A percentile compares a stretch with the other conserved stretches of the same genome.
Evolutionary conservation across 257 asterid genomes (phyloP).

Genomic region (Forsythia suspensa): DNA sequence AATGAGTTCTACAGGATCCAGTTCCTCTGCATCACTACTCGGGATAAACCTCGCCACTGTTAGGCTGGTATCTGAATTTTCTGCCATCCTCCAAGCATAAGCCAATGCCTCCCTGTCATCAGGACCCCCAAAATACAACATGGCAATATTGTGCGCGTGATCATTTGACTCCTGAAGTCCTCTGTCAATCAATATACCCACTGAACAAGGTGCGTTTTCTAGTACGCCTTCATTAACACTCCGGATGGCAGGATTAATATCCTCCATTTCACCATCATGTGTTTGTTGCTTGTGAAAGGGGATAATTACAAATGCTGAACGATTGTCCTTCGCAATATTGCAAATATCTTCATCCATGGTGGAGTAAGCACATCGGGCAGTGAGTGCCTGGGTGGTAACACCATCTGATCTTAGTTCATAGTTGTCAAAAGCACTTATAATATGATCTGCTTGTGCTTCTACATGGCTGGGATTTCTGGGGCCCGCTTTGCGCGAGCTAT

Average conservation of each 20-base stretch:
- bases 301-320: conserved; percentile 58
- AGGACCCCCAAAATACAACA: conserved; percentile 76
- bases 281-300: conserved; percentile 76
- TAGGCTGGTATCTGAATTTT: conserved; percentile 38
- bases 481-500: conserved; percentile 53
- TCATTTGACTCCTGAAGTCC: conserved; percentile 43
- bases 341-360: conserved; percentile 90
- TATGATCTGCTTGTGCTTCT: conserved; percentile 73
- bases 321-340: conserved; percentile 63
- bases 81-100: conserved; percentile 78
- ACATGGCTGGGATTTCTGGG: conserved; percentile 52
- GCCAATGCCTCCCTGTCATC: conserved; percentile 89
- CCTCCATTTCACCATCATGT: conserved; percentile 63
- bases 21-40: conserved; percentile 30
- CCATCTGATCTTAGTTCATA: conserved; percentile 71
- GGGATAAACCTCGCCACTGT: conserved; percentile 69
- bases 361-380: conserved; percentile 63
- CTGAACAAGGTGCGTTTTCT: conserved; percentile 78
- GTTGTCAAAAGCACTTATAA: conserved; percentile 68
- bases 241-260: conserved; percentile 55
- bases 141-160: conserved; percentile 44
- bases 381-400: conserved; percentile 61
- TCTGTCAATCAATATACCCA: conserved; percentile 70
- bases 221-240: conserved; percentile 72
- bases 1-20: conserved; percentile 16